These are phyloP conservation scores for Colletotrichum sp. DNA, from an alignment of 2,329 filamentous ascomycete species.

Conservation along the genomic window DNA sequence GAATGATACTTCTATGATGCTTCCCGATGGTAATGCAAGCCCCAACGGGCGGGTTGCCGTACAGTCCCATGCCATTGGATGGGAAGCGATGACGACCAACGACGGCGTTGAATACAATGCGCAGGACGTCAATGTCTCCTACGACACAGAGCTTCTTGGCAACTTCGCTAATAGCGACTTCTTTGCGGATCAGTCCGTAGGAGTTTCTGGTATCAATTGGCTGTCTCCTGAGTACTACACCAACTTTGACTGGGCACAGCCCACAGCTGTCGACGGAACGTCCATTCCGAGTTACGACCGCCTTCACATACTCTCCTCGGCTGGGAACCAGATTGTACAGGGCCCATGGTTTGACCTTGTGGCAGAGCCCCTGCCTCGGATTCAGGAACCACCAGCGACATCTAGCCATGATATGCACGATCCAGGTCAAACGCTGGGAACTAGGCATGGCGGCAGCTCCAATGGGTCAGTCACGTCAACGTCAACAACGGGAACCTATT, in stretches of 20 bases:
- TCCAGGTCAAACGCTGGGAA: not conserved
- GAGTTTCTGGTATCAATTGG: slow-evolving; percentile 11
- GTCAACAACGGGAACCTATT: not conserved
- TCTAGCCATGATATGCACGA: not conserved
- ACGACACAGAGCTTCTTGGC: not conserved
- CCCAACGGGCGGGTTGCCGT: not conserved
- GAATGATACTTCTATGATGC: not conserved
- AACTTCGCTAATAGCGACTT: not conserved
- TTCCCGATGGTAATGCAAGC: not conserved
- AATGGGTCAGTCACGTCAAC: not conserved
- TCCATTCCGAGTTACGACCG: not conserved
- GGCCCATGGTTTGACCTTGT: not conserved
- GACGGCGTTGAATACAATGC: not conserved
- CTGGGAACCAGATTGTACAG: not conserved
- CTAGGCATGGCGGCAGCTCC: not conserved
- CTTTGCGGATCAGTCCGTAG: not conserved
- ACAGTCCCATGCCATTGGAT: not conserved
- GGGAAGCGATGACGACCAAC: not conserved
- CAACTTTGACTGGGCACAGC: not conserved
- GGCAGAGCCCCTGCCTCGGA: not conserved
- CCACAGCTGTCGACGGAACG: not conserved
- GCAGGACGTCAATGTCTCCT: not conserved
- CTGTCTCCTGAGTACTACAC: slow-evolving; percentile 7
- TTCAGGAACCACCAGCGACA: not conserved
- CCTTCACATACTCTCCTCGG: not conserved